A percentile compares a stretch with the other conserved stretches of the same genome.
phyloP scores from a whole-genome alignment of 768 basidiomycete genomes.

The Chalciporus chontae region DNA sequence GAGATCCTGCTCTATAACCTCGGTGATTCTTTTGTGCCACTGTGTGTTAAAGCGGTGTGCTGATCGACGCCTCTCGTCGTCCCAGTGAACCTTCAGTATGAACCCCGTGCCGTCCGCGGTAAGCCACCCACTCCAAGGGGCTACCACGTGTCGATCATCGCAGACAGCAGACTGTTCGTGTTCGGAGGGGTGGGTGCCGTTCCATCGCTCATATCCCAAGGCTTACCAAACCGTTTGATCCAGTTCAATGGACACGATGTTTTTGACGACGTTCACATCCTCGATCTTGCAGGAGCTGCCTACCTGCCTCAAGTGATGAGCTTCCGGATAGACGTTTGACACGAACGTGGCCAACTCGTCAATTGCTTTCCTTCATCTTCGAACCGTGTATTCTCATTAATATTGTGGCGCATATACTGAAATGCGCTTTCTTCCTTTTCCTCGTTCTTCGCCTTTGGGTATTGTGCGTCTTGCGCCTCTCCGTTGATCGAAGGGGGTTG shows the following conservation, averaged over 20 bases:
- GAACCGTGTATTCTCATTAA: background rate
- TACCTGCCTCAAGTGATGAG: slow-evolving; percentile 89
- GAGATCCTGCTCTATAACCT: slow-evolving; percentile 86
- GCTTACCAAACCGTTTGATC: slow-evolving; percentile 11
- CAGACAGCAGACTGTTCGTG: slow-evolving; percentile 81
- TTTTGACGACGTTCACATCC: slow-evolving; percentile 80
- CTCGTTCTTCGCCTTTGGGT: background rate
- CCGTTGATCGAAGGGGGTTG: slow-evolving; percentile 13
- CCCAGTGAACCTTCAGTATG: slow-evolving; percentile 81
- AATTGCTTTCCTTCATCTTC: background rate
- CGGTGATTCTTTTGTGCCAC: slow-evolving; percentile 43
- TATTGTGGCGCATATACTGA: background rate
- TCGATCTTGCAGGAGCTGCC: slow-evolving; percentile 84
- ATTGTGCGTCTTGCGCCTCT: slow-evolving; percentile 5
- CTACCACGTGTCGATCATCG: slow-evolving; percentile 78
- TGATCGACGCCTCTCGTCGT: background rate
- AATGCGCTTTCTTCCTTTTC: slow-evolving; percentile 2
- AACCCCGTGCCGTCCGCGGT: slow-evolving; percentile 65
- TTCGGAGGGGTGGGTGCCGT: slow-evolving; percentile 61
- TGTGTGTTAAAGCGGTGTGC: background rate
- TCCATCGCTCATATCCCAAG: background rate
- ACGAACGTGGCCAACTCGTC: slow-evolving; percentile 2
- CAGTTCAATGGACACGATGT: slow-evolving; percentile 74
- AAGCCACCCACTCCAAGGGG: slow-evolving; percentile 71
- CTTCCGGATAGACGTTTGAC: slow-evolving; percentile 52